Base-by-base conservation (phyloP, 2,329 filamentous ascomycete genomes). In the Paraconiothyrium sp. region DNA sequence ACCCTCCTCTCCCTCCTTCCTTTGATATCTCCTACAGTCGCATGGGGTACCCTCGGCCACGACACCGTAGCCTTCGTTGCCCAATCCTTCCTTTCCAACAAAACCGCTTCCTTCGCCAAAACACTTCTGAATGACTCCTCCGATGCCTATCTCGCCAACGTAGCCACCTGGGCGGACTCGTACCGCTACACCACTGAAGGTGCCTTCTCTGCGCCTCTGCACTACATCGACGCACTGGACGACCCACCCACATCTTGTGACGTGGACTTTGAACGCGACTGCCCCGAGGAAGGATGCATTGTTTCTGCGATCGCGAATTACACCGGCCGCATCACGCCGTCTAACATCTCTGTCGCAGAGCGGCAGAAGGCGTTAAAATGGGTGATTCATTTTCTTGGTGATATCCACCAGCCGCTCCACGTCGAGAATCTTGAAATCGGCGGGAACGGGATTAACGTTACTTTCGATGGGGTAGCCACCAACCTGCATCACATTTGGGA, bases 351-450 rank as follows among this genome's bases (percentile, higher is more conserved):
- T 49, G 65, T 68, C 8, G 63, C 60, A 20, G 75, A 82, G 66
- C 73, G 76, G 43, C 78, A 79, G 60, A 79, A 82, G 52, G 83
- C 83, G 0, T 69, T 86, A 22, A 79, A 81, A 59, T 86, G 83
- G 74, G 72, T 86, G 57, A 76, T 86, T 24, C 84, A 78, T 56
- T 85, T 86, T 69, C 79, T 95, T 11, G 86, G 92, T 59, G 93
- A 97, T 74, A 86, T 92, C 30, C 88, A 87, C 62, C 93, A 93
- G 72, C 91, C 90, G 0, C 81, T 96, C 52, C 86, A 87, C 67
- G 82, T 83, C 13, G 84, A 87, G 70, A 79, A 76, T 44, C 70
- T 79, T 14, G 79, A 78, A 7, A 63, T 80, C 7, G 82, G 82
- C 50, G 82, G 81, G 37, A 83, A 83, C 67, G 71, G 68, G 2